Percentiles rank a stretch among this genome's conserved stretches.
Evolutionary conservation across 352 stramenopile species (phyloP).

Genomic region (Paralagenidium karlingii): DNA sequence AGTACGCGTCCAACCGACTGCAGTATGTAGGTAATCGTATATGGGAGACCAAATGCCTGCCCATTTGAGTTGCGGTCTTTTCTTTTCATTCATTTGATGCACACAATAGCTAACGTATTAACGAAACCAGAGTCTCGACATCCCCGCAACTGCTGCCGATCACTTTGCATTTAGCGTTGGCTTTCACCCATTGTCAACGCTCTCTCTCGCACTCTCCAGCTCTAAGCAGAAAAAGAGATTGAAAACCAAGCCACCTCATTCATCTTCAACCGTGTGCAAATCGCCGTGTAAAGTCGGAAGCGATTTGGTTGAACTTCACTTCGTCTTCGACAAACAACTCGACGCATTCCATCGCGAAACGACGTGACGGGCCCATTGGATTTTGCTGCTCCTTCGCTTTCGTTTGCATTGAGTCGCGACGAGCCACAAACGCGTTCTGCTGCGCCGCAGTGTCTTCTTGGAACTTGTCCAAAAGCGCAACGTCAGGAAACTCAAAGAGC

Average conservation of each 20-base stretch:
- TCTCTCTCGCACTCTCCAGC: no score
- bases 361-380: conserved; percentile 26
- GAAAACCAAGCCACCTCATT: no score
- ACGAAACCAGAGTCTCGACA: no score
- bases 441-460: conserved; percentile 20
- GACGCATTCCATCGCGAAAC: conserved; percentile 43
- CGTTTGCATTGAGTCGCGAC: conserved; percentile 2
- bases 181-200: no score
- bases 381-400: conserved; percentile 1
- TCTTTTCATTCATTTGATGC: no score
- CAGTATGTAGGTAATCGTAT: conserved; percentile 78
- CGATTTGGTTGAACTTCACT: conserved; percentile 17
- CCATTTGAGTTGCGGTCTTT: conserved; percentile 23
- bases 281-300: conserved; percentile 18
- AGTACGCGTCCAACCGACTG: conserved; percentile 60
- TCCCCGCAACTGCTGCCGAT: no score
- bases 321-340: conserved; percentile 17
- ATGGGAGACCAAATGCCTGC: conserved; percentile 75
- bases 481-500: conserved; percentile 21
- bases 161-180: no score
- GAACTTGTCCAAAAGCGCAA: conserved; percentile 28
- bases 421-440: background rate
- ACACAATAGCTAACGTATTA: no score
- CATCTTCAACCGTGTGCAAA: conserved; percentile 8
- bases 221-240: no score